phyloP scores from a whole-genome alignment of 2,329 filamentous ascomycete genomes.

The Clonostachys chloroleuca region DNA sequence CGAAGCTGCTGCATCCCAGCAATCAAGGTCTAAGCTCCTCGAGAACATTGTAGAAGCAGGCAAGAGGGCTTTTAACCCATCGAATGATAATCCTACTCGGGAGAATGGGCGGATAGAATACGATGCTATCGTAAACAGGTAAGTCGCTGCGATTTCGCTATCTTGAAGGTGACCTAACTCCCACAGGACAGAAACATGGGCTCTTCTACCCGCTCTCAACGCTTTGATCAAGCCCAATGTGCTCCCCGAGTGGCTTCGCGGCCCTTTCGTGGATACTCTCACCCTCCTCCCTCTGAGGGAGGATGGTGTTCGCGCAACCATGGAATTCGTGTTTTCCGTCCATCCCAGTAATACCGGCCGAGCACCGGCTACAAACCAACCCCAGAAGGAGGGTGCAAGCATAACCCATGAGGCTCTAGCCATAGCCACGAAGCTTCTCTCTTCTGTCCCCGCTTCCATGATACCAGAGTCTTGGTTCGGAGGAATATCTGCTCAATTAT shows the following conservation, averaged over 20 bases:
- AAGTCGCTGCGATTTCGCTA: slow-evolving; percentile 9
- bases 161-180: background rate
- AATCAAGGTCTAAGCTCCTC: slow-evolving; percentile 19
- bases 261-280: slow-evolving; percentile 50
- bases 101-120: slow-evolving; percentile 32
- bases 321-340: slow-evolving; percentile 69
- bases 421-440: slow-evolving; percentile 57
- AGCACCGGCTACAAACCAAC: slow-evolving; percentile 29
- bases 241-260: slow-evolving; percentile 55
- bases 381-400: slow-evolving; percentile 53
- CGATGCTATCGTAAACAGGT: slow-evolving; percentile 44
- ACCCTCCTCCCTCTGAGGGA: slow-evolving; percentile 56
- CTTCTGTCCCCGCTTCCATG: slow-evolving; percentile 51
- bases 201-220: slow-evolving; percentile 57
- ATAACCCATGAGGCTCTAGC: slow-evolving; percentile 66
- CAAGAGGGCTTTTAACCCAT: slow-evolving; percentile 44
- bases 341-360: slow-evolving; percentile 49
- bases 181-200: slow-evolving; percentile 7
- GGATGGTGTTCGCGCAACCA: slow-evolving; percentile 60
- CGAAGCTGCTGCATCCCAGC: slow-evolving; percentile 10
- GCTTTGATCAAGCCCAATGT: slow-evolving; percentile 57
- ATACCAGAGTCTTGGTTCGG: slow-evolving; percentile 54
- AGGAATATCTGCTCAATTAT: slow-evolving; percentile 56
- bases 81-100: slow-evolving; percentile 21
- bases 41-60: slow-evolving; percentile 31